Base-by-base conservation (phyloP, 2,329 filamentous ascomycete species). In the Dactylella cylindrospora region DNA sequence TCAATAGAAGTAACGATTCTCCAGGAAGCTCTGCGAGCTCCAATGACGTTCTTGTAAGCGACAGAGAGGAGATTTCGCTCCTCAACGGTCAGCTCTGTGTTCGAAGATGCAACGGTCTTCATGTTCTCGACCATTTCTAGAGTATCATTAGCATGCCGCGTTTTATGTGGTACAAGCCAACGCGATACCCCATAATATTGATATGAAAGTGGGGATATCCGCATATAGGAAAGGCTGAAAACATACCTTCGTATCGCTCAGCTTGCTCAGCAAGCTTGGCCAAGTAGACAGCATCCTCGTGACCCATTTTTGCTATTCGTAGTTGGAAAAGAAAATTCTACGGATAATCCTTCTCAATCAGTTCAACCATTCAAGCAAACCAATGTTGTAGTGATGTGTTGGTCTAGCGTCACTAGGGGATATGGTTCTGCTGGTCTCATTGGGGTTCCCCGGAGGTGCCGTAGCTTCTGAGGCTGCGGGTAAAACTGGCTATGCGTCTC, bases 241-340 rank as follows among this genome's bases (percentile, higher is more conserved):
- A 33, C 82, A 73, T 80, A 97, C 93, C 93, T 82, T 98, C 93
- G 79, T 98, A 98, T 76, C 93, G 91, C 85, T 98, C 93, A 78
- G 93, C 93, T 85, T 98, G 93, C 86, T 98, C 93, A 76, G 93
- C 93, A 77, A 98, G 88, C 90, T 97, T 97, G 79, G 93, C 93
- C 76, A 97, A 86, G 79, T 97, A 97, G 74, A 98, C 93, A 73
- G 90, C 91, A 80, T 97, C 90, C 84, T 97, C 91, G 83, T 95
- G 89, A 84, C 88, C 90, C 91, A 97, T 97, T 80, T 80, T 90
- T 81, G 75, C 77, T 75, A 70, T 71, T 69, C 72, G 67, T 29
- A 22, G 33, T 35, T 38, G 20, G 25, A 23, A 43, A 46, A 17
- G 39, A 8, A 33, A 17, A 10, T 44, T 61, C 31, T 50, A 38